phyloP scores from a whole-genome alignment of 1,139 yeast genomes.

The Yamadazyma triangularis region DNA sequence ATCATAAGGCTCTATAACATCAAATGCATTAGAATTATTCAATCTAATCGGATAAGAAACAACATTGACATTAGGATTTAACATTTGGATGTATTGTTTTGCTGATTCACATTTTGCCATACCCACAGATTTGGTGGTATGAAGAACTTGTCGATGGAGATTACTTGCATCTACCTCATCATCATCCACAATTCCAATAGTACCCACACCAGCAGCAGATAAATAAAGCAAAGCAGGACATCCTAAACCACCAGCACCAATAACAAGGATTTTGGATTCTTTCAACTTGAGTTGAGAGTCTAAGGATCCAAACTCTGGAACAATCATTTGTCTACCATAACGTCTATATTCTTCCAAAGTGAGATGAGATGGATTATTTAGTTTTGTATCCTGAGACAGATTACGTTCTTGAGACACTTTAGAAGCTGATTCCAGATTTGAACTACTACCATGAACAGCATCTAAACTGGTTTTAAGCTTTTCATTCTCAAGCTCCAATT shows the following conservation, averaged over 20 bases:
- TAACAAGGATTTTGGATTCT: conserved; percentile 57
- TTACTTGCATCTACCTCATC: conserved; percentile 84
- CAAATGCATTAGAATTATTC: conserved; percentile 55
- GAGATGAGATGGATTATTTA: too few relatives aligned
- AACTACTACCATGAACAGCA: too few relatives aligned
- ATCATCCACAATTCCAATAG: conserved; percentile 80
- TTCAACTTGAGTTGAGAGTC: conserved; percentile 57
- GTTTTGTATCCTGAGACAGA: too few relatives aligned
- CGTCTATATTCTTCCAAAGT: conserved; percentile 66
- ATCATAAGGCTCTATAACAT: conserved; percentile 61
- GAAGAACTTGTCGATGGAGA: conserved; percentile 85
- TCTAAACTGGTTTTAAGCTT: neutral
- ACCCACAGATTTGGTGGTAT: conserved; percentile 64
- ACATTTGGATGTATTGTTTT: conserved; percentile 36
- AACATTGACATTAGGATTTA: conserved; percentile 68
- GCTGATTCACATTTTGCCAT: conserved; percentile 78
- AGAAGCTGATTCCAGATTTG: too few relatives aligned
- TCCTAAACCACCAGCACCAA: conserved; percentile 98
- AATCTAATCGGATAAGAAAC: conserved; percentile 50
- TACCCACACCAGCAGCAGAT: conserved; percentile 85
- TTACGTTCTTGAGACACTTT: too few relatives aligned
- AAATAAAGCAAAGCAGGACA: conserved; percentile 86
- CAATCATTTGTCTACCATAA: conserved; percentile 95
- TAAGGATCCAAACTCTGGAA: conserved; percentile 64
- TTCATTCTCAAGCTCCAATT: conserved; percentile 13